phyloP scores from a whole-genome alignment of 345 rosid species.

The Balakata baccata region DNA sequence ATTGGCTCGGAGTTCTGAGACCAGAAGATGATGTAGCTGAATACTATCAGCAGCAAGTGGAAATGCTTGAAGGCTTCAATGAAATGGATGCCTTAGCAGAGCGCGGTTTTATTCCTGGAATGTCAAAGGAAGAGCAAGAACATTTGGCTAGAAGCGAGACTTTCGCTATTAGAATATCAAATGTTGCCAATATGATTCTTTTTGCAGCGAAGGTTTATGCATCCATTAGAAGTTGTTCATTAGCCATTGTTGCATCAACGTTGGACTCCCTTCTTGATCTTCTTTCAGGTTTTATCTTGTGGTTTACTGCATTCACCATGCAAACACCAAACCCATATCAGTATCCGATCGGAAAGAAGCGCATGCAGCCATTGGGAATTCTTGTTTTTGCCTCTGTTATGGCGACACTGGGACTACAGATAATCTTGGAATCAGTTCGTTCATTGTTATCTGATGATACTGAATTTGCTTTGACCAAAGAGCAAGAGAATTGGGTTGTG shows the following conservation, averaged over 20 bases:
- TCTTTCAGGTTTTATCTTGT: constrained; percentile 93
- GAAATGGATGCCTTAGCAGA: constrained; percentile 96
- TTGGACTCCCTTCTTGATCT: constrained; percentile 98
- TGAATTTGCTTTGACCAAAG: constrained; percentile 57
- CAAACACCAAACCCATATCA: constrained; percentile 91
- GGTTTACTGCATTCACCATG: constrained; percentile 99
- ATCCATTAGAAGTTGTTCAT: constrained; percentile 79
- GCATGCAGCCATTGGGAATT: constrained; percentile 99
- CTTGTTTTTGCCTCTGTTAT: constrained; percentile 98
- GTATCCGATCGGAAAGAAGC: constrained; percentile 94
- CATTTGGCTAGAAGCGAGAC: constrained; percentile 84
- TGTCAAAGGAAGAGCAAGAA: constrained; percentile 93
- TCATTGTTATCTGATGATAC: constrained; percentile 62
- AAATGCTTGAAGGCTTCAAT: constrained; percentile 90
- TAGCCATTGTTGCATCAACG: constrained; percentile 95
- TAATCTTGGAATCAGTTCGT: constrained; percentile 83
- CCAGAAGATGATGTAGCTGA: constrained; percentile 88
- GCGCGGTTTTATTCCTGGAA: constrained; percentile 84
- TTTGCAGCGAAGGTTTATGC: constrained; percentile 95
- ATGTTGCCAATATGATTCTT: constrained; percentile 87
- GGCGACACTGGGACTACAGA: constrained; percentile 99
- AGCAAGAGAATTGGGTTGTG: constrained; percentile 84
- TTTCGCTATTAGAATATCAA: constrained; percentile 84
- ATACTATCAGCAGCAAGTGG: constrained; percentile 94
- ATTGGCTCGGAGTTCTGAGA: constrained; percentile 80